Evolutionary conservation across 176 grass and related monocot genomes (phyloP), one percentile per base, ranked within the genome.

Genomic region (Triticum timopheevii): DNA sequence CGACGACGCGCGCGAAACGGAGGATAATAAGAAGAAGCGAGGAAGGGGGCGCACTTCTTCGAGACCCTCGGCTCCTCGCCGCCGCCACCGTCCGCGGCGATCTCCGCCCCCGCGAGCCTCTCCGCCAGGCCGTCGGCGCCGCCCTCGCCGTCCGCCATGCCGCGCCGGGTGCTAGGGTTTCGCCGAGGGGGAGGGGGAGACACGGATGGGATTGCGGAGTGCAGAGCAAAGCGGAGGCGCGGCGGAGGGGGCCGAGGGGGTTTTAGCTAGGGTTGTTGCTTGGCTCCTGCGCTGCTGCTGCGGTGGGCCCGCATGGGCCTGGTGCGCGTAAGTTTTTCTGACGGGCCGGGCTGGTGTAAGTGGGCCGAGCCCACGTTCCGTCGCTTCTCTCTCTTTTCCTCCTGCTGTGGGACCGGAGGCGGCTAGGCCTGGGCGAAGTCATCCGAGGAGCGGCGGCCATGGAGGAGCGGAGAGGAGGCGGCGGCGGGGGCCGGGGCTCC

Each of bases 1-100:
- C 69, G 73, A 33, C 47, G 73, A 76, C 45, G 73, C 73, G 45
- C 45, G 73, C 45, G 73, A 76, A 20, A 12, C 8, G 25, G 19
- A 69, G 2, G 34, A 17, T 50, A 0, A 3, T 59, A 59, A 20
- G 0, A 22, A 59, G 19, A 59, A 8, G 54, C 44, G 56, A 13
- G 20, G 50, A 23, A 59, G 20, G 45, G 42, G 7, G 42, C 78
- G 50, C 83, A 94, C 93, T 92, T 94, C 84, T 94, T 94, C 22
- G 90, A 92, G 65, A 92, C 85, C 77, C 67, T 76, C 61, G 38
- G 76, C 63, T 88, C 89, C 63, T 88, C 54, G 61, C 7, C 19
- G 49, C 0, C 49, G 35, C 91, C 66, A 25, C 78, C 62, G 61
- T 79, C 76, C 35, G 81, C 64, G 13, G 85, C 84, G 49, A 91